Percentiles rank a stretch among this genome's conserved stretches.
phyloP scores from a whole-genome alignment of 148 eudicot species.

The Chenopodium quinoa region DNA sequence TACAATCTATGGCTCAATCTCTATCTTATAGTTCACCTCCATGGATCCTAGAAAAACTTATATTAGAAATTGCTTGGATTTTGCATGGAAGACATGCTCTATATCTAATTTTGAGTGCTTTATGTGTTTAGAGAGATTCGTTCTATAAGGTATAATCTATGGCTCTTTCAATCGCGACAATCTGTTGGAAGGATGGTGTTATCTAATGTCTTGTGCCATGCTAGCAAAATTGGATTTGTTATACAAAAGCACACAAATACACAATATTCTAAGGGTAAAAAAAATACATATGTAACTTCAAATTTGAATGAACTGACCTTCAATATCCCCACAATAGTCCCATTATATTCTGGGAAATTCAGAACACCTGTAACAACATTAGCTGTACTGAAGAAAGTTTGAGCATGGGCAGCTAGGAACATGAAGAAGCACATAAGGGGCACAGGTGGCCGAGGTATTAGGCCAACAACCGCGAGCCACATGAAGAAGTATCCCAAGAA shows the following conservation, averaged over 20 bases:
- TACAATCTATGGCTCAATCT: neutral
- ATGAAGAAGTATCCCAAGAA: slow-evolving; percentile 70
- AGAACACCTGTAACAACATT: slow-evolving; percentile 82
- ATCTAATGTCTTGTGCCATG: too few relatives aligned
- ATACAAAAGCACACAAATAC: slow-evolving; percentile 34
- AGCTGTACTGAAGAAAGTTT: slow-evolving; percentile 89
- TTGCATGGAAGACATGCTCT: neutral
- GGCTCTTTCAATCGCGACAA: neutral
- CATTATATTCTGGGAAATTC: slow-evolving; percentile 70
- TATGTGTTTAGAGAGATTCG: neutral
- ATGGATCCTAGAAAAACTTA: too few relatives aligned
- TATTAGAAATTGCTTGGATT: too few relatives aligned
- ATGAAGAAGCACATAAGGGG: slow-evolving; percentile 64
- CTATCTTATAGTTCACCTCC: too few relatives aligned
- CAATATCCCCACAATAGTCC: slow-evolving; percentile 87
- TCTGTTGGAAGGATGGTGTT: neutral
- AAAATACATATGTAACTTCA: slow-evolving; percentile 43
- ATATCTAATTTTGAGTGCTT: too few relatives aligned
- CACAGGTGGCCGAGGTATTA: slow-evolving; percentile 51
- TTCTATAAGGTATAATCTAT: neutral
- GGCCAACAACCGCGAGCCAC: slow-evolving; percentile 79
- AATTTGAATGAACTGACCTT: slow-evolving; percentile 62
- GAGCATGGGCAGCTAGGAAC: slow-evolving; percentile 80
- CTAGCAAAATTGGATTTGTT: too few relatives aligned
- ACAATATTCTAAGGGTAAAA: slow-evolving; percentile 53